Evolutionary conservation across 768 basidiomycete genomes (phyloP).

Genomic region (Hericium rajendrae): DNA sequence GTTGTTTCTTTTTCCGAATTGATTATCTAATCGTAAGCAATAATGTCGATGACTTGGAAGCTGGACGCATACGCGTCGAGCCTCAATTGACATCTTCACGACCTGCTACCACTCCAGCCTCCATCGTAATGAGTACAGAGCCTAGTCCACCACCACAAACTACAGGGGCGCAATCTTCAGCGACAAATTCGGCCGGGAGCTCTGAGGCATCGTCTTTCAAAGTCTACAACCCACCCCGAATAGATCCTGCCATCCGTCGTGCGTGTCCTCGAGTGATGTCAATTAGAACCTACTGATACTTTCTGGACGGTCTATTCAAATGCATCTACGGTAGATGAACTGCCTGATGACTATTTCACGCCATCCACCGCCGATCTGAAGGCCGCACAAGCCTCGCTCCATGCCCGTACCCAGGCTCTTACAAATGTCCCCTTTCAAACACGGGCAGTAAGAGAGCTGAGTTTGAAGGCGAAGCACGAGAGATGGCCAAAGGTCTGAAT

Average conservation of each 20-base stretch:
- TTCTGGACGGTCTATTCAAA: background rate
- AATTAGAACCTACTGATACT: background rate
- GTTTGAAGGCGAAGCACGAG: slow-evolving; percentile 47
- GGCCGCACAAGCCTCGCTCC: slow-evolving; percentile 52
- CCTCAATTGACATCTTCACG: no score
- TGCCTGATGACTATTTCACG: slow-evolving; percentile 68
- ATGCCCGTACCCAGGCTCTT: slow-evolving; percentile 52
- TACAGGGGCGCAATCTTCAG: background rate
- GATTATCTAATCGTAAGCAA: no score
- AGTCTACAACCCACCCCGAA: background rate
- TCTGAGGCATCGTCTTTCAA: background rate
- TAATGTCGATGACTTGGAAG: no score
- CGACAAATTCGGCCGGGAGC: background rate
- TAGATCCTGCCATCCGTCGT: background rate
- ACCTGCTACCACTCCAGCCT: no score
- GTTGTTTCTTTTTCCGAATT: no score
- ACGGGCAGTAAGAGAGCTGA: slow-evolving; percentile 52
- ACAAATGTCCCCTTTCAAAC: slow-evolving; percentile 63
- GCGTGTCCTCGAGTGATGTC: background rate
- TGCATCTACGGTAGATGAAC: slow-evolving; percentile 15
- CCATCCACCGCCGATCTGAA: slow-evolving; percentile 65
- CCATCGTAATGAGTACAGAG: background rate
- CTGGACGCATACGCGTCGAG: no score
- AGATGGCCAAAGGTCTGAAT: slow-evolving; percentile 62
- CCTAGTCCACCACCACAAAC: background rate